A percentile compares a stretch with the other conserved stretches of the same genome.
Conservation (phyloP, 2,329 filamentous ascomycete genomes). For the Sclerotinia spermophila region DNA sequence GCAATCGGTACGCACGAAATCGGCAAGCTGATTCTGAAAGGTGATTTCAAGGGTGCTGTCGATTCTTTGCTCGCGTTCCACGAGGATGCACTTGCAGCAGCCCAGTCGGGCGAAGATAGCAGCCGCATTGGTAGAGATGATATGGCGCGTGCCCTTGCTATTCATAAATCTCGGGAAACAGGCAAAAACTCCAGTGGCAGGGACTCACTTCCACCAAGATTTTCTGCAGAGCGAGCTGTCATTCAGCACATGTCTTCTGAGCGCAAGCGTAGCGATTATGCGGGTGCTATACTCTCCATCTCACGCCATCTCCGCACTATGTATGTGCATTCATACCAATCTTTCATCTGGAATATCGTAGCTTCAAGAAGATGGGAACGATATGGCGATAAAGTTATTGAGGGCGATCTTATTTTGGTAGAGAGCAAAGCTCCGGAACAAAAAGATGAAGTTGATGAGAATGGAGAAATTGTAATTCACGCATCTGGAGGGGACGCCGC, state of each 20-base stretch:
- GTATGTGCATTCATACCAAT: conserved; percentile 97
- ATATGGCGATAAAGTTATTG: conserved; percentile 69
- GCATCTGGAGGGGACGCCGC: conserved; percentile 56
- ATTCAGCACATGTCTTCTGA: conserved; percentile 64
- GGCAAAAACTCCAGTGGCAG: conserved; percentile 52
- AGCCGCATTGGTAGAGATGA: conserved; percentile 69
- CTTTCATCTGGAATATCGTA: conserved; percentile 86
- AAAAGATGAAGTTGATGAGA: conserved; percentile 38
- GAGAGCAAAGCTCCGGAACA: conserved; percentile 25
- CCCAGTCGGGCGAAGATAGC: conserved; percentile 43
- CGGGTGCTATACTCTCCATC: conserved; percentile 77
- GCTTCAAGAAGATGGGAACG: conserved; percentile 76
- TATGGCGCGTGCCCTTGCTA: conserved; percentile 70
- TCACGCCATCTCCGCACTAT: conserved; percentile 80
- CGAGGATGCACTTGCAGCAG: conserved; percentile 55
- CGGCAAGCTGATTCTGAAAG: conserved; percentile 78
- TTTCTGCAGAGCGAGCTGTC: conserved; percentile 73
- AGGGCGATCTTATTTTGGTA: conserved; percentile 65
- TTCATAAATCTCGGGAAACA: conserved; percentile 67
- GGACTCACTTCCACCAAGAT: conserved; percentile 70
- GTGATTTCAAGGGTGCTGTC: conserved; percentile 76
- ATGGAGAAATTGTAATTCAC: conserved; percentile 45
- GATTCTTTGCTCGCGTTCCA: conserved; percentile 73
- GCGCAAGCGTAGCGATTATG: conserved; percentile 58
- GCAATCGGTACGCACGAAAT: conserved; percentile 79